Percentiles rank a stretch among this genome's conserved stretches.
Conservation (phyloP, 75 land plant species). For the Cunninghamia lanceolata region DNA sequence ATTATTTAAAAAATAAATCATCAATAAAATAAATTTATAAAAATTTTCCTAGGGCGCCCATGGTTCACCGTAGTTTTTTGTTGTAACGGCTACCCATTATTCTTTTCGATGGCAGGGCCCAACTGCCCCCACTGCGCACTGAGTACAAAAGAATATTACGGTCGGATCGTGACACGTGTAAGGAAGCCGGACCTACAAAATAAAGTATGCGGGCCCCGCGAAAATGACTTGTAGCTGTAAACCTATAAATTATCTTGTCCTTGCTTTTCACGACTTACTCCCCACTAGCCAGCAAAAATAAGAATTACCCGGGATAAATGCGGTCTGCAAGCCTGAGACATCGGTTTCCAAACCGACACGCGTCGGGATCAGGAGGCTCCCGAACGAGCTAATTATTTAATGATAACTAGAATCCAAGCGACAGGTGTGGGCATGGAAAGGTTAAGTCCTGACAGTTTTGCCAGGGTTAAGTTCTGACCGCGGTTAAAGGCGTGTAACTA, state of each 20-base stretch:
- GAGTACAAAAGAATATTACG: slow-evolving; percentile 2
- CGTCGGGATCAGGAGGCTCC: not conserved
- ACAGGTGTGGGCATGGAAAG: not conserved
- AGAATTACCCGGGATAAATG: not conserved
- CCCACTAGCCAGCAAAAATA: not conserved
- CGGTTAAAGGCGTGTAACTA: not conserved
- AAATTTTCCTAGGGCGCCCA: not conserved
- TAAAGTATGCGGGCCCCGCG: slow-evolving; percentile 8
- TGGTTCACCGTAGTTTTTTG: not conserved
- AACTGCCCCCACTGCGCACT: slow-evolving; percentile 1
- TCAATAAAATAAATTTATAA: too few species aligned
- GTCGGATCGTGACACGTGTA: not conserved
- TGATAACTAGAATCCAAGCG: not conserved
- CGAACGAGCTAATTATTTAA: not conserved
- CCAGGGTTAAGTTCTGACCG: not conserved
- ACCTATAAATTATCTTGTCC: not conserved
- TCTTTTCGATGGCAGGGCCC: not conserved
- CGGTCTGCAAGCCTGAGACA: slow-evolving; percentile 6
- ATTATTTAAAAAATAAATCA: too few species aligned
- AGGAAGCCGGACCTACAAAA: not conserved
- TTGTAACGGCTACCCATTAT: slow-evolving; percentile 9
- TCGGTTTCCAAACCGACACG: not conserved
- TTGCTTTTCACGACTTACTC: not conserved
- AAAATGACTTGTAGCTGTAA: not conserved
- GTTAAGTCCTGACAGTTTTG: too few species aligned